phyloP scores from a whole-genome alignment of 1,139 yeast genomes.

The Nakaseomyces kungkrabaensis region DNA sequence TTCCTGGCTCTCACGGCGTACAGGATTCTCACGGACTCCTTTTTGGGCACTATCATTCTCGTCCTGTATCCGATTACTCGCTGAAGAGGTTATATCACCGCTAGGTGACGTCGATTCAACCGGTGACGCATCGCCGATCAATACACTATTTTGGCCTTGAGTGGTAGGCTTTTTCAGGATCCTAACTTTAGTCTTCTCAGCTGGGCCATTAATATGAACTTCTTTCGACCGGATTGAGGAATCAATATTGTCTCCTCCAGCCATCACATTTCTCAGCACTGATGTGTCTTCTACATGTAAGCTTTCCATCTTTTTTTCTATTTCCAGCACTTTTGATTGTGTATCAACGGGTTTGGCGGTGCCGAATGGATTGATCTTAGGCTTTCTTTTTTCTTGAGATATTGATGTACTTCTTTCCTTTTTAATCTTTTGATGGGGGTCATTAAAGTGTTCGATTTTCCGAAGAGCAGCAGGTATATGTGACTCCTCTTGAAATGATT shows the following conservation, averaged over 20 bases:
- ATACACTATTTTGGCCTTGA: neutral
- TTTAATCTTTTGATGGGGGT: neutral
- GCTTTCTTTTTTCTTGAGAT: slow-evolving; percentile 22
- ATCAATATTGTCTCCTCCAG: neutral
- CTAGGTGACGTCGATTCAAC: neutral
- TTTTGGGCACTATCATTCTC: neutral
- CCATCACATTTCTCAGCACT: slow-evolving; percentile 38
- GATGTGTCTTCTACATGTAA: slow-evolving; percentile 44
- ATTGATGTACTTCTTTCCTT: neutral
- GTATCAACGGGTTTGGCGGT: slow-evolving; percentile 47
- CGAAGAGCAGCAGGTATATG: slow-evolving; percentile 3
- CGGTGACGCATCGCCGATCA: neutral
- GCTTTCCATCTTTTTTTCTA: slow-evolving; percentile 40
- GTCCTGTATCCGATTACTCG: neutral
- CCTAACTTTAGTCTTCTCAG: neutral
- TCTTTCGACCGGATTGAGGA: neutral
- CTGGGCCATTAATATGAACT: neutral
- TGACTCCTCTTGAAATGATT: slow-evolving; percentile 14
- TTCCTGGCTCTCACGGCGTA: neutral
- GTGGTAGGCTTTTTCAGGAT: neutral
- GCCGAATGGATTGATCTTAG: slow-evolving; percentile 43
- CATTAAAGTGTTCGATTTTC: neutral
- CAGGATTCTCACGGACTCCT: neutral
- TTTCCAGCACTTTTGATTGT: slow-evolving; percentile 36
- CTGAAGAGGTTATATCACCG: neutral